phyloP scores from a whole-genome alignment of 805 yeast genomes.

The Naumovozyma castellii region DNA sequence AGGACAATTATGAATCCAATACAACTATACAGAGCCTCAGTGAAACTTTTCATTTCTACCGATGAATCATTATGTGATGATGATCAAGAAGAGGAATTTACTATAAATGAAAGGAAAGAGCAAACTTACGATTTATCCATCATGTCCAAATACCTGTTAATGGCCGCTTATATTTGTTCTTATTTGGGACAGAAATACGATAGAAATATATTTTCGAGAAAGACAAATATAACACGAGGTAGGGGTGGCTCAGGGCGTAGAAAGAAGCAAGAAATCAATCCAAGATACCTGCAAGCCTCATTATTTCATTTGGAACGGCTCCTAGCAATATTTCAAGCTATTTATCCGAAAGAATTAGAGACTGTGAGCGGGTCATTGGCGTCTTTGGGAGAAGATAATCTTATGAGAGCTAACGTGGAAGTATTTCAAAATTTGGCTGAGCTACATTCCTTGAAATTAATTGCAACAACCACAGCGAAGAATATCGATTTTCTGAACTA shows the following conservation, averaged over 20 bases:
- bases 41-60: constrained; percentile 24
- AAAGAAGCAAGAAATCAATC: constrained; percentile 42
- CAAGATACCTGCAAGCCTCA: constrained; percentile 59
- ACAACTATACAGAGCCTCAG: constrained; percentile 25
- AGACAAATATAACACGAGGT: constrained; percentile 36
- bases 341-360: constrained; percentile 38
- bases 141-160: constrained; percentile 59
- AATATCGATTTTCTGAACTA: constrained; percentile 51
- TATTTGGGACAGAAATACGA: constrained; percentile 64
- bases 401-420: constrained; percentile 37
- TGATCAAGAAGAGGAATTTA: constrained; percentile 3
- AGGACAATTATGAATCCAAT: constrained; percentile 19
- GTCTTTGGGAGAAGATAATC: constrained; percentile 12
- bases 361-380: constrained; percentile 15
- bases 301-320: constrained; percentile 70
- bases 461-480: constrained; percentile 34
- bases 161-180: constrained; percentile 80
- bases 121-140: constrained; percentile 41
- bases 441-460: constrained; percentile 43
- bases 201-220: constrained; percentile 55
- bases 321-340: constrained; percentile 68
- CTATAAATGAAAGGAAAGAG: background rate
- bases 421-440: constrained; percentile 53
- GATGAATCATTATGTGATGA: constrained; percentile 26
- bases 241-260: constrained; percentile 34